These are phyloP conservation scores for Capronia coronata DNA, from an alignment of 2,329 filamentous ascomycete species.

Conservation along the genomic window DNA sequence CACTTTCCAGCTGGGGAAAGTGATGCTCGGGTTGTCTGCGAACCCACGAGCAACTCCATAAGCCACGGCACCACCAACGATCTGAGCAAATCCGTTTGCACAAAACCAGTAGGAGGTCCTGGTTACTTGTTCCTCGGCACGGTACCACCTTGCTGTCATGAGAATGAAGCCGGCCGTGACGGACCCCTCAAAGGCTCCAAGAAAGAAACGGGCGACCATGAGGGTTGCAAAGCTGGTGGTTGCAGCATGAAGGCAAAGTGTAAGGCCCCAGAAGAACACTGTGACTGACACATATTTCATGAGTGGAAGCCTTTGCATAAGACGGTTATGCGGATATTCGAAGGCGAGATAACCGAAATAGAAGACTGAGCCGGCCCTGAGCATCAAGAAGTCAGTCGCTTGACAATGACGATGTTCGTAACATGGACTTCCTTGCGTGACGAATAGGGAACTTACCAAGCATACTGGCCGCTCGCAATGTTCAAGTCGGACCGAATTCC, in stretches of 20 bases:
- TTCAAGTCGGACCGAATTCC: conserved; percentile 43
- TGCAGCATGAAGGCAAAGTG: conserved; percentile 19
- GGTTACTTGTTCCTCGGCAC: conserved; percentile 45
- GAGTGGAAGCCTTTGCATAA: conserved; percentile 38
- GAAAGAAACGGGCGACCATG: conserved; percentile 40
- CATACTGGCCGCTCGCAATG: conserved; percentile 40
- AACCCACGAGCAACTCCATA: conserved; percentile 37
- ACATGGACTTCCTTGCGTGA: no score
- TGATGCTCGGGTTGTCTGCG: not conserved
- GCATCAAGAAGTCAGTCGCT: conserved; percentile 47
- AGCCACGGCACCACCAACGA: conserved; percentile 49
- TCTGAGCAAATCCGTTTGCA: conserved; percentile 53
- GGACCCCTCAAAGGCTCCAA: conserved; percentile 44
- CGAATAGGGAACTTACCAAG: conserved; percentile 50
- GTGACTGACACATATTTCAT: conserved; percentile 36
- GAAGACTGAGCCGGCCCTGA: conserved; percentile 39
- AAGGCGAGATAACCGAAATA: conserved; percentile 39
- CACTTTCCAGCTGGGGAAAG: conserved; percentile 38
- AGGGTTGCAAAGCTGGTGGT: conserved; percentile 47
- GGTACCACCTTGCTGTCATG: conserved; percentile 47
- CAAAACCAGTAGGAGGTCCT: conserved; percentile 54
- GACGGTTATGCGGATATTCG: conserved; percentile 37
- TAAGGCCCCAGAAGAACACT: conserved; percentile 35
- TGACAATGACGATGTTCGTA: no score
- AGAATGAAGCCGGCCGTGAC: conserved; percentile 48